These are phyloP conservation scores for Phalaenopsis aphrodite DNA, from an alignment of 106 monocot genomes.

Conservation along the genomic window DNA sequence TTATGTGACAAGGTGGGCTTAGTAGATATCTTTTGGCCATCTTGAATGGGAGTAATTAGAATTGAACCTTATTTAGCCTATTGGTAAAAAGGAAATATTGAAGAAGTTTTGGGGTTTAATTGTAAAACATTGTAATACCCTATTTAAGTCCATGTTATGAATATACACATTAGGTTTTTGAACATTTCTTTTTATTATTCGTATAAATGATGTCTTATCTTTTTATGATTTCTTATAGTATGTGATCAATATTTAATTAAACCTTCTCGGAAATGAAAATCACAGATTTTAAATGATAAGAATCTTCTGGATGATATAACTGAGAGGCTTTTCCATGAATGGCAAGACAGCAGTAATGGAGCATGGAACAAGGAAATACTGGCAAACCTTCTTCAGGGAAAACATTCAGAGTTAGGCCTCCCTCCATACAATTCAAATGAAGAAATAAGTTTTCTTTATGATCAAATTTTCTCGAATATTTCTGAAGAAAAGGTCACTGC, in stretches of 20 bases:
- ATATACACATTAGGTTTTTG: too few relatives aligned
- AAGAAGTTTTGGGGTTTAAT: too few relatives aligned
- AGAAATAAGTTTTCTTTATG: conserved; percentile 29
- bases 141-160: too few relatives aligned
- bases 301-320: conserved; percentile 12
- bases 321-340: conserved; percentile 26
- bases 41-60: too few relatives aligned
- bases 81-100: too few relatives aligned
- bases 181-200: too few relatives aligned
- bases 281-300: conserved; percentile 32
- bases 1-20: too few relatives aligned
- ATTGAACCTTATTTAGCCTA: too few relatives aligned
- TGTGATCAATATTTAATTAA: not conserved
- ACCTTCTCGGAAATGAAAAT: not conserved
- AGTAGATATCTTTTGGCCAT: too few relatives aligned
- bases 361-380: conserved; percentile 19
- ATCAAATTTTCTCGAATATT: conserved; percentile 28
- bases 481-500: conserved; percentile 12
- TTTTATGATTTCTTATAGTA: not conserved
- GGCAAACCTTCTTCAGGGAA: conserved; percentile 23
- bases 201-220: too few relatives aligned
- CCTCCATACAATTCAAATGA: conserved; percentile 31
- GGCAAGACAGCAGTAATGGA: conserved; percentile 14
- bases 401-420: conserved; percentile 28
- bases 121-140: too few relatives aligned